Evolutionary conservation across 345 rosid species (phyloP), one percentile per base, ranked within the genome.

Genomic region (Eucalyptus dawsonii): DNA sequence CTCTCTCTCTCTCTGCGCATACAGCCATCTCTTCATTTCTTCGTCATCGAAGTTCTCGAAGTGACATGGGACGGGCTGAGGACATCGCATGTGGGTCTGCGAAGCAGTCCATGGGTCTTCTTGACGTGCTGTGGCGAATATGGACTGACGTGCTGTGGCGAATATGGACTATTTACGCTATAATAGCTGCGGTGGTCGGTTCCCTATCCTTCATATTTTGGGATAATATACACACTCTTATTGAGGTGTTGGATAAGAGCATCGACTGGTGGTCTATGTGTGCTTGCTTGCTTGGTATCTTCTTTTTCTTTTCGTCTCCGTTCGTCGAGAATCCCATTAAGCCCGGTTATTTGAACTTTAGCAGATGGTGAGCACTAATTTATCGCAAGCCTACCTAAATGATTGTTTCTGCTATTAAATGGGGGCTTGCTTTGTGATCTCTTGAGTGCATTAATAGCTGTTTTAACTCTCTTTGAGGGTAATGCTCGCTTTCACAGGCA

Each of bases 201-300:
- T 97, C 98, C 92, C 92, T 97, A 88, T 97, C 95, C 91, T 97
- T 97, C 92, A 97, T 97, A 89, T 96, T 96, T 8, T 97, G 97
- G 3, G 99, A 97, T 90, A 96, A 97, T 92, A 95, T 97, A 93
- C 99, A 95, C 88, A 96, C 98, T 31, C 97, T 97, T 87, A 90
- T 97, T 53, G 99, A 96, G 65, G 97, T 97, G 94, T 93, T 97
- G 90, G 96, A 96, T 91, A 94, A 92, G 50, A 96, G 95, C 91
- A 89, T 97, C 88, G 97, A 97, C 90, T 97, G 99, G 99, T 97
- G 99, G 99, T 96, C 99, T 80, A 97, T 97, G 97, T 97, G 97
- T 92, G 99, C 95, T 21, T 97, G 99, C 88, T 89, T 97, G 93
- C 97, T 97, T 86, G 99, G 99, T 37, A 97, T 97, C 93, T 97